Conservation (phyloP, 176 grass and related monocot species). For the Oryza meridionalis region DNA sequence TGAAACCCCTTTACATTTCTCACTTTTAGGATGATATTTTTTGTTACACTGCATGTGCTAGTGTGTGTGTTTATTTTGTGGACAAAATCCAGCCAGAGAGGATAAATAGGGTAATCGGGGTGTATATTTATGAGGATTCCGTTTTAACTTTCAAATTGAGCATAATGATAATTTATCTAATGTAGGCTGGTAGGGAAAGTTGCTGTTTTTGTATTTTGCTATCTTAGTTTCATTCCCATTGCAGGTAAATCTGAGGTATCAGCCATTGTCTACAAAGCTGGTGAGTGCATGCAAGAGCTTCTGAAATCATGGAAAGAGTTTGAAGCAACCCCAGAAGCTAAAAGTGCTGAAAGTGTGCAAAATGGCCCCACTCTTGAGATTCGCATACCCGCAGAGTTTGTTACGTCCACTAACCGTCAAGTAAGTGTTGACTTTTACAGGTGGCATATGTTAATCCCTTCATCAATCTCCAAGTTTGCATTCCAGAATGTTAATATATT, state of each 20-base stretch:
- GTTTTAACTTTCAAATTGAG: conserved; percentile 25
- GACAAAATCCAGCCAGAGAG: conserved; percentile 5
- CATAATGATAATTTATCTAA: conserved; percentile 16
- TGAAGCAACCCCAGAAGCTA: conserved; percentile 62
- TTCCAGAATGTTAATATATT: background rate
- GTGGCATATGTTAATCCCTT: conserved; percentile 27
- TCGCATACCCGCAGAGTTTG: conserved; percentile 81
- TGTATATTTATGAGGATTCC: conserved; percentile 1
- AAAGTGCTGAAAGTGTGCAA: conserved; percentile 59
- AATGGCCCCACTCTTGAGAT: conserved; percentile 76
- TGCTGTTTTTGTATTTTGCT: conserved; percentile 32
- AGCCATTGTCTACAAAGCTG: conserved; percentile 87
- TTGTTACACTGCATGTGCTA: background rate
- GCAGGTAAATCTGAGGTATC: conserved; percentile 75
- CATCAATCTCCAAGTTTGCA: background rate
- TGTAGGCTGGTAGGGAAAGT: background rate
- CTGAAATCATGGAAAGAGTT: conserved; percentile 91
- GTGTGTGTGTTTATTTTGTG: background rate
- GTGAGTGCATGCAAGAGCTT: conserved; percentile 95
- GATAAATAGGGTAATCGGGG: conserved; percentile 18
- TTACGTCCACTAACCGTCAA: conserved; percentile 89
- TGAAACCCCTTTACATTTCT: conserved; percentile 5
- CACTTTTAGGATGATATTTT: conserved; percentile 17
- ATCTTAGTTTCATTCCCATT: conserved; percentile 31
- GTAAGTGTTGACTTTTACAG: conserved; percentile 46